Evolutionary conservation across 2,329 filamentous ascomycete species (phyloP), one percentile per base, ranked within the genome.

Genomic region (Diaporthe sp.): DNA sequence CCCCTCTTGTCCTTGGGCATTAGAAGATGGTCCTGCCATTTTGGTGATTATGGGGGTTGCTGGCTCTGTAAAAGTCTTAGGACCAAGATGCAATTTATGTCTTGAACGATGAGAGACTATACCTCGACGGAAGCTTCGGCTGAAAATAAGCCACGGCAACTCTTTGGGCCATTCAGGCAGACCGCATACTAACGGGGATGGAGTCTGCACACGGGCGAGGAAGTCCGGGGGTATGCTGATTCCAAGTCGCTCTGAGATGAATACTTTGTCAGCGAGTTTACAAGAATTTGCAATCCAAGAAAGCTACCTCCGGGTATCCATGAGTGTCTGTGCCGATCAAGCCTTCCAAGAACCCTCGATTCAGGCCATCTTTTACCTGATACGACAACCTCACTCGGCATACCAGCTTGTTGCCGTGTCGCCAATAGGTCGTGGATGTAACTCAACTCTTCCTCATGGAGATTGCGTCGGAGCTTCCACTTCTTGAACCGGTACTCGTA

Each of bases 401-500:
- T 44, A 3, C 61, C 72, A 31, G 44, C 44, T 34, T 51, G n/a
- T n/a, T n/a, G n/a, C n/a, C n/a, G n/a, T n/a, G n/a, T n/a, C n/a
- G n/a, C 28, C 3, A 57, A 0, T 13, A 37, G 8, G 13, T 15
- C 6, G 1, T 58, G 12, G 5, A 68, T 39, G 13, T 5, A 47
- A 8, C 20, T 47, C 37, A 17, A 20, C 3, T 39, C n/a, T 2
- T 13, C 28, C 7, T n/a, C 13, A 15, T 34, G 39, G 1, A 73
- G 51, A 3, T 70, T 73, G 3, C 44, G 37, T 7, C 42, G 72
- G 4, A 57, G 9, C 3, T 39, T 57, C 60, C 60, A 73, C 44
- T 68, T 73, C n/a, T 7, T 22, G 7, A 73, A 25, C 1, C 37
- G 25, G 42, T 70, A 58, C 60, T 73, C 72, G 8, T 73, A 73